phyloP scores from a whole-genome alignment of 2,329 filamentous ascomycete species.

The Penicillium hordei region DNA sequence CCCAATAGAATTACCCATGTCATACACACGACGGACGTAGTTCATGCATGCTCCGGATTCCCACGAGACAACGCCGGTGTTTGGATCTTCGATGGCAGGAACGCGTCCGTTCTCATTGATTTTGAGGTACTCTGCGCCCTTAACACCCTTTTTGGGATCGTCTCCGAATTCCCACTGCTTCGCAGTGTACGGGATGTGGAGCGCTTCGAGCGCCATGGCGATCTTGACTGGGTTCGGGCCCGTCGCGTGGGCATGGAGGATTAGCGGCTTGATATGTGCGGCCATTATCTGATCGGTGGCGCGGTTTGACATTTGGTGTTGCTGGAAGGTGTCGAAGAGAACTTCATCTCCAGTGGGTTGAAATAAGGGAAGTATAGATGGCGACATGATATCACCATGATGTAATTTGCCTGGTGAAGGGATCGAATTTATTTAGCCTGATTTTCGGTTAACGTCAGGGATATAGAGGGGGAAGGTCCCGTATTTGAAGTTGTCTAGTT shows the following conservation, averaged over 20 bases:
- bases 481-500: background rate
- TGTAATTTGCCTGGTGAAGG: slow-evolving; percentile 15
- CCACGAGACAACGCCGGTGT: slow-evolving; percentile 41
- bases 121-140: slow-evolving; percentile 34
- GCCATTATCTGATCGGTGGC: slow-evolving; percentile 13
- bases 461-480: background rate
- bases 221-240: slow-evolving; percentile 49
- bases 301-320: background rate
- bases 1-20: slow-evolving; percentile 41
- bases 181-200: slow-evolving; percentile 43
- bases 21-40: slow-evolving; percentile 44
- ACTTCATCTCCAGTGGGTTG: background rate
- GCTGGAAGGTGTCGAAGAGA: background rate
- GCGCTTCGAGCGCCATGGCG: slow-evolving; percentile 43
- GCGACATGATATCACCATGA: slow-evolving; percentile 16
- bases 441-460: background rate
- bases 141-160: slow-evolving; percentile 35
- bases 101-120: slow-evolving; percentile 50
- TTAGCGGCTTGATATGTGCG: slow-evolving; percentile 34
- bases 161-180: slow-evolving; percentile 47
- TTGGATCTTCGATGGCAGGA: slow-evolving; percentile 41
- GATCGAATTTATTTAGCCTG: slow-evolving; percentile 5
- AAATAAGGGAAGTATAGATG: background rate
- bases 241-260: slow-evolving; percentile 43
- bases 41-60: slow-evolving; percentile 44